phyloP scores from a whole-genome alignment of 2,329 filamentous ascomycete species.

The Teratosphaeriaceae sp. region DNA sequence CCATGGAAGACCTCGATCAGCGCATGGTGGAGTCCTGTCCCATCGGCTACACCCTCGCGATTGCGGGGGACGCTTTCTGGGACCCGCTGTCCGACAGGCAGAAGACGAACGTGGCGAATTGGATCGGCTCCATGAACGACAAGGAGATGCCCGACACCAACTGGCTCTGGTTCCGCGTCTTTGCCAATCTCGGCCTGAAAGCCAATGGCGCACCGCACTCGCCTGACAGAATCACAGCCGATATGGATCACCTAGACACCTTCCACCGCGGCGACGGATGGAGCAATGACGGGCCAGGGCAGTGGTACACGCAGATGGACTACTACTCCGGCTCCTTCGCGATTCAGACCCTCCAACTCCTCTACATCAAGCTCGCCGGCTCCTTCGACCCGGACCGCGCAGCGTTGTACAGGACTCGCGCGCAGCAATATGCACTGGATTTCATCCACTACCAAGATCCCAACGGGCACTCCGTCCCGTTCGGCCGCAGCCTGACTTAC shows the following conservation, averaged over 20 bases:
- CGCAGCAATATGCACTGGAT: conserved; percentile 60
- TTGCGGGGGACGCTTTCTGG: conserved; percentile 60
- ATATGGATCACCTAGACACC: conserved; percentile 71
- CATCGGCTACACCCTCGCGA: conserved; percentile 66
- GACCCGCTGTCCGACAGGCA: conserved; percentile 56
- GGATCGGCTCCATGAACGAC: conserved; percentile 72
- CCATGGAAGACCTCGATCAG: conserved; percentile 69
- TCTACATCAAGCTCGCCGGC: conserved; percentile 66
- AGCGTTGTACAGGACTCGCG: conserved; percentile 62
- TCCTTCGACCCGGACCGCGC: conserved; percentile 58
- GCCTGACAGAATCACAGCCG: conserved; percentile 61
- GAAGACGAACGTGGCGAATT: conserved; percentile 59
- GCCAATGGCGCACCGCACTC: conserved; percentile 68
- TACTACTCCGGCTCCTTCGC: conserved; percentile 80
- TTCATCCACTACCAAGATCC: conserved; percentile 71
- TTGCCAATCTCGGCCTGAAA: conserved; percentile 71
- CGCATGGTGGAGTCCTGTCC: conserved; percentile 83
- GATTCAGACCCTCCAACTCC: conserved; percentile 71
- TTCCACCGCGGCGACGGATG: conserved; percentile 78
- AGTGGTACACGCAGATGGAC: conserved; percentile 75
- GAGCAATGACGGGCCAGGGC: conserved; percentile 72
- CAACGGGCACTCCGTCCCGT: conserved; percentile 65
- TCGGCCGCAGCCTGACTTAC: conserved; percentile 71
- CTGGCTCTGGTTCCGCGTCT: conserved; percentile 76
- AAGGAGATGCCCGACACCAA: conserved; percentile 66